Evolutionary conservation across 106 monocot genomes (phyloP), one percentile per base, ranked within the genome.

Genomic region (Chionographis japonica): DNA sequence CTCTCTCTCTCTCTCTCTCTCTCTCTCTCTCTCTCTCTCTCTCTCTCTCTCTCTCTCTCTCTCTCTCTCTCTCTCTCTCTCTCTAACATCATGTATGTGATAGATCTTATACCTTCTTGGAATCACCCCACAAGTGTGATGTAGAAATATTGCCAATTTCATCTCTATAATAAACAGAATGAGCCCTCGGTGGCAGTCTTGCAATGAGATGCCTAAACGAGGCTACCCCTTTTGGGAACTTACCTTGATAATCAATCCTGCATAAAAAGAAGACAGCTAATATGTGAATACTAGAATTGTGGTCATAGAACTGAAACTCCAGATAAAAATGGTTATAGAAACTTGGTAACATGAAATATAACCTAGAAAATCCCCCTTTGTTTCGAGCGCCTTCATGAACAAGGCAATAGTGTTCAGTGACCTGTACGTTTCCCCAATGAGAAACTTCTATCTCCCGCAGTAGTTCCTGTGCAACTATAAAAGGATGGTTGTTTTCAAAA

Each of bases 121-220:
- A 89, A 73, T 86, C 86, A 61, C 85, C 76, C 92, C 84, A 89
- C 38, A 98, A 66, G 63, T 92, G 79, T 62, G 97, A 98, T 42
- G 97, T 92, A 39, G 97, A 98, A 36, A 92, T 84, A 70, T 98
- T 98, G 12, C 92, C 92, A 62, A 98, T 98, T 74, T 98, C 97
- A 87, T 98, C 97, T 80, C 97, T 92, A 62, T 98, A 98, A 70
- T 92, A 92, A 56, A 98, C 76, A 70, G 92, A 98, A 79, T 92
- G 92, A 58, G 92, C 92, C 60, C 92, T 76, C 68, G 92, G 87
- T 59, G 97, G 97, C 82, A 98, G 77, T 72, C 75, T 79, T 16
- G 89, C 89, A 78, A 83, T 68, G 59, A 98, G 85, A 68, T 76
- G 74, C 66, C 79, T 98, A 43, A 92, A 82, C 46, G 89, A 87